These are phyloP conservation scores for Coemansia erecta DNA, from an alignment of 192 early-diverging fungal genomes.

Conservation along the genomic window DNA sequence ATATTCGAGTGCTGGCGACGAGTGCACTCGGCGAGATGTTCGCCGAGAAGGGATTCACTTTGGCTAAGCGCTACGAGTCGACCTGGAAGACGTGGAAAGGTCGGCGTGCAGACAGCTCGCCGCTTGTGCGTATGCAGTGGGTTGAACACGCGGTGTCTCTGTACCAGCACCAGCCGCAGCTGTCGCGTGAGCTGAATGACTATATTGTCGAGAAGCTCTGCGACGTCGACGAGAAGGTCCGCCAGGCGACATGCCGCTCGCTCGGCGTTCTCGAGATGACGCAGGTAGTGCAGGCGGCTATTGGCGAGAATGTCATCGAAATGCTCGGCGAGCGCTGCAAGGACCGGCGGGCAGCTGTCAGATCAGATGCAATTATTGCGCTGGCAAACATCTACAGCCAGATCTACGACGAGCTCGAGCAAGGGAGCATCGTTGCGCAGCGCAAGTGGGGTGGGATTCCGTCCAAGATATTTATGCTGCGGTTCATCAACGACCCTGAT, in stretches of 20 bases:
- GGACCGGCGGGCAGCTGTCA: conserved; percentile 78
- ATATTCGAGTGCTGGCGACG: conserved; percentile 74
- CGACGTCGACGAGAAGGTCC: conserved; percentile 94
- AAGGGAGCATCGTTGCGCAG: conserved; percentile 55
- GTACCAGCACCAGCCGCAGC: conserved; percentile 68
- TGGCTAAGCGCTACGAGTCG: conserved; percentile 71
- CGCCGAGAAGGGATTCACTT: conserved; percentile 66
- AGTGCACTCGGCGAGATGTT: conserved; percentile 87
- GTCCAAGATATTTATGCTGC: conserved; percentile 69
- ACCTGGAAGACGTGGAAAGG: conserved; percentile 85
- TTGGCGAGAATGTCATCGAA: conserved; percentile 58
- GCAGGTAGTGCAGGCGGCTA: conserved; percentile 52
- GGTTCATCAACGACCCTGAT: conserved; percentile 85
- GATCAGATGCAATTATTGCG: conserved; percentile 74
- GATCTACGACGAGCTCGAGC: conserved; percentile 70
- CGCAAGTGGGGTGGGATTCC: conserved; percentile 84
- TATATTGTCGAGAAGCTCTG: conserved; percentile 65
- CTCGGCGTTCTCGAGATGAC: conserved; percentile 68
- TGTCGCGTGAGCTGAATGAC: conserved; percentile 69
- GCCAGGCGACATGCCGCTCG: conserved; percentile 66
- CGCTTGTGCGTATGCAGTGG: conserved; percentile 72
- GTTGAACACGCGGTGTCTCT: conserved; percentile 62
- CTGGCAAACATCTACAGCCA: conserved; percentile 72
- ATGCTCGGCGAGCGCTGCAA: conserved; percentile 77
- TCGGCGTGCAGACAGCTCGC: conserved; percentile 70